Base-by-base conservation (phyloP, 805 yeast species). In the Starmerella roubikii region DNA sequence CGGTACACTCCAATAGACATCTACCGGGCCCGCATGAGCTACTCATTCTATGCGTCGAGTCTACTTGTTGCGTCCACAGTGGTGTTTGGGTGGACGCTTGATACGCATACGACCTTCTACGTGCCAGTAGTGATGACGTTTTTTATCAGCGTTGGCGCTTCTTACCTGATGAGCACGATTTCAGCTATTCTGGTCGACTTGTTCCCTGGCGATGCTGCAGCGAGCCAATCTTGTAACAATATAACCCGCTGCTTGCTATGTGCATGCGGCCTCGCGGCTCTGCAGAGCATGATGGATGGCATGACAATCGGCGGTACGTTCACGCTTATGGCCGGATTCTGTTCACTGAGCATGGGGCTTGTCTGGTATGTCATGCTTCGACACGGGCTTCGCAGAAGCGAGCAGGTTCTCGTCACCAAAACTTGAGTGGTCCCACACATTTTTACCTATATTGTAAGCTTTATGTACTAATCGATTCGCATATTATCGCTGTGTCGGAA, bases 291-390 rank as follows among this genome's bases (percentile, higher is more conserved):
- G 88, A 62, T 66, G 12, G 39, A 40, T 0, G 44, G 60, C 0
- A 63, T 85, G 71, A 72, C 72, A 0, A 57, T 71, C 11, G 94
- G 94, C 1, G 91, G 94, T 15, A 70, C 81, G 1, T 82, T 75
- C 51, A 76, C 93, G 0, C 63, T 84, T n/a, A 57, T 81, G 66
- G 75, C 76, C 2, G 76, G 58, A 7, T 37, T 59, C 6, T 51
- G 65, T 25, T 40, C 37, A 3, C 26, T 47, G 13, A 44, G 53
- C 18, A 20, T 39, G 19, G 20, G 31, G 7, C 44, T 49, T 25
- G 15, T 49, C 2, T 36, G 42, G 40, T 11, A 16, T 18, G 26
- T 40, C n/a, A 37, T 45, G 7, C 7, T 27, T 4, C 37, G 32
- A 3, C 39, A 40, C 30, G 49, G 48, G 4, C 48, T 45, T 3